Conservation (phyloP, 495 filamentous ascomycete species). For the Rhizodiscina lignyota region DNA sequence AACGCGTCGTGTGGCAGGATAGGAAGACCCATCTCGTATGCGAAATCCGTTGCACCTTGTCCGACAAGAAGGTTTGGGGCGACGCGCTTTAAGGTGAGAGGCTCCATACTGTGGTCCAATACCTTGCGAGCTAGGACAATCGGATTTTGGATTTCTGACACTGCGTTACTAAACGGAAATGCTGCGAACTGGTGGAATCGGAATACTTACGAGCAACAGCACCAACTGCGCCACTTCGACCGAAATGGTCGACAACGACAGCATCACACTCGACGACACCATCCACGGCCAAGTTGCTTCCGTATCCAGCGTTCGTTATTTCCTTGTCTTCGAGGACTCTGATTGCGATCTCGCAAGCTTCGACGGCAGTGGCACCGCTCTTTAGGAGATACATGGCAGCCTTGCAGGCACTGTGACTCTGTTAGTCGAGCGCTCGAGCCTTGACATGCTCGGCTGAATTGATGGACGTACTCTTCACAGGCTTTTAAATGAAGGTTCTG, state of each 20-base stretch:
- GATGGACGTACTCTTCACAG: conserved; percentile 60
- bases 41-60: conserved; percentile 69
- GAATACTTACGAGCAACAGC: conserved; percentile 76
- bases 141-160: conserved; percentile 78
- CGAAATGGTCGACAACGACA: conserved; percentile 75
- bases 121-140: conserved; percentile 72
- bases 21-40: conserved; percentile 54
- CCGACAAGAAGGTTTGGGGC: conserved; percentile 86
- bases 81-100: conserved; percentile 66
- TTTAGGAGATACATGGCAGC: conserved; percentile 64
- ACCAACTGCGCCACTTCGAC: conserved; percentile 82
- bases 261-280: conserved; percentile 90
- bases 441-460: not conserved
- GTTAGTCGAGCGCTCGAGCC: conserved; percentile 1
- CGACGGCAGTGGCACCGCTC: conserved; percentile 61
- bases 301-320: conserved; percentile 91
- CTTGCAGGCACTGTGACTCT: conserved; percentile 47
- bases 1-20: conserved; percentile 54
- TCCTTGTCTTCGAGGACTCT: conserved; percentile 77
- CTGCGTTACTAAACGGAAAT: conserved; percentile 1
- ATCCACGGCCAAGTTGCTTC: conserved; percentile 84
- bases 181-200: not conserved
- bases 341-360: conserved; percentile 87
- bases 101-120: conserved; percentile 53
- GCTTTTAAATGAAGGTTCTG: conserved; percentile 67